Percentiles rank a stretch among this genome's conserved stretches.
These are phyloP conservation scores for Suillus placidus DNA, from an alignment of 768 basidiomycete species.

Conservation along the genomic window DNA sequence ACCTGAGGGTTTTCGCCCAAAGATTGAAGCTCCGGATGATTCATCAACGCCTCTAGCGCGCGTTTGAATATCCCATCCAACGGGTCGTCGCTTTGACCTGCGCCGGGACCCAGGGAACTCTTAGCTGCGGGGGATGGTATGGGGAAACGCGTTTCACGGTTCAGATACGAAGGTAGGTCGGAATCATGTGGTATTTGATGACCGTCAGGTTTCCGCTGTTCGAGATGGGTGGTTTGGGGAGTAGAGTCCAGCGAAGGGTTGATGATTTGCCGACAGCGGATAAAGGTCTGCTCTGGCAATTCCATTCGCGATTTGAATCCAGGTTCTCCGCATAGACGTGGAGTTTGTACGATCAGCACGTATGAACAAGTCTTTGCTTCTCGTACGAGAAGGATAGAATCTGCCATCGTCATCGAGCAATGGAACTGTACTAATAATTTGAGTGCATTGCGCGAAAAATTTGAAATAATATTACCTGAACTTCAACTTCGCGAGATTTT, in stretches of 20 bases:
- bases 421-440: slow-evolving; percentile 65
- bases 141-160: slow-evolving; percentile 51
- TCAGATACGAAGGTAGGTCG: slow-evolving; percentile 60
- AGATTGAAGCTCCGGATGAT: slow-evolving; percentile 33
- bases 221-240: slow-evolving; percentile 30
- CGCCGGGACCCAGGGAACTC: slow-evolving; percentile 21
- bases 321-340: slow-evolving; percentile 90
- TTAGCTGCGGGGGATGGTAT: slow-evolving; percentile 33
- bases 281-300: slow-evolving; percentile 63
- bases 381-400: slow-evolving; percentile 88
- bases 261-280: slow-evolving; percentile 82
- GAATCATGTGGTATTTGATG: slow-evolving; percentile 45
- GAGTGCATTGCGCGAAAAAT: slow-evolving; percentile 6
- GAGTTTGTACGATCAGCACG: slow-evolving; percentile 91
- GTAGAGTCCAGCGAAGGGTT: slow-evolving; percentile 20
- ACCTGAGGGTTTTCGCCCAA: slow-evolving; percentile 39
- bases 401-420: slow-evolving; percentile 93
- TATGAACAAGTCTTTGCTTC: slow-evolving; percentile 95
- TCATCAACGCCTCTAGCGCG: slow-evolving; percentile 31
- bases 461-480: slow-evolving; percentile 66
- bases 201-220: slow-evolving; percentile 30
- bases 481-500: slow-evolving; percentile 85
- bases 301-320: slow-evolving; percentile 84
- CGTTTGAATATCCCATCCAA: slow-evolving; percentile 32
- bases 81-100: slow-evolving; percentile 21